Base-by-base conservation (phyloP, 306 rosid genomes). In the Medicago arabica region DNA sequence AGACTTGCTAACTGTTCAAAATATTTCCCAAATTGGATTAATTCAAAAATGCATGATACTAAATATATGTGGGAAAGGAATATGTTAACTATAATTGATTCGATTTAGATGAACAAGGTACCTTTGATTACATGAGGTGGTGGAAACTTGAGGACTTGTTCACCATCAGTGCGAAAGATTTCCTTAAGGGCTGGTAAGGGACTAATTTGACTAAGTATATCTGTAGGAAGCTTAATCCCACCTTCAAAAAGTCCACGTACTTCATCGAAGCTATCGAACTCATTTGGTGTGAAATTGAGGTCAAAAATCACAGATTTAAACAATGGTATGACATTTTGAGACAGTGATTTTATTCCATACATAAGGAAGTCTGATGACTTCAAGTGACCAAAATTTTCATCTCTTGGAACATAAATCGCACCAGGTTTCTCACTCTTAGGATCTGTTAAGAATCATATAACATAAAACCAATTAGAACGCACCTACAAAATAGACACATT, bases 311-410 rank as follows among this genome's bases (percentile, higher is more conserved):
- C 15, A 9, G 87, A 64, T 73, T 77, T 80, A 2, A 91, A 41
- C 4, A 62, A 63, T 4, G 94, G 91, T 4, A 76, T 71, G 4
- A 91, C 67, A 8, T 62, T 15, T 13, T 88, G 93, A 38, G 83
- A 68, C 14, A 90, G 1, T 25, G 91, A 83, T 82, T 92, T 92
- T 66, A 88, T 59, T 15, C 87, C 82, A 68, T 86, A 87, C 4
- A 82, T 86, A 10, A 92, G 55, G 9, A 92, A 90, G 38, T 92
- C 97, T 2, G 90, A 80, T 58, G 91, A 70, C 79, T 92, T 92
- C 74, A 83, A 61, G 82, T 88, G 88, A 2, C 92, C 88, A 55
- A 92, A 90, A 16, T 85, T 74, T 68, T 92, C 97, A 44, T 90
- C 97, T 67, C 95, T 84, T 13, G 97, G 98, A 18, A 91, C 90